phyloP scores from a whole-genome alignment of 331 rosid species.

The Cydonia oblonga region DNA sequence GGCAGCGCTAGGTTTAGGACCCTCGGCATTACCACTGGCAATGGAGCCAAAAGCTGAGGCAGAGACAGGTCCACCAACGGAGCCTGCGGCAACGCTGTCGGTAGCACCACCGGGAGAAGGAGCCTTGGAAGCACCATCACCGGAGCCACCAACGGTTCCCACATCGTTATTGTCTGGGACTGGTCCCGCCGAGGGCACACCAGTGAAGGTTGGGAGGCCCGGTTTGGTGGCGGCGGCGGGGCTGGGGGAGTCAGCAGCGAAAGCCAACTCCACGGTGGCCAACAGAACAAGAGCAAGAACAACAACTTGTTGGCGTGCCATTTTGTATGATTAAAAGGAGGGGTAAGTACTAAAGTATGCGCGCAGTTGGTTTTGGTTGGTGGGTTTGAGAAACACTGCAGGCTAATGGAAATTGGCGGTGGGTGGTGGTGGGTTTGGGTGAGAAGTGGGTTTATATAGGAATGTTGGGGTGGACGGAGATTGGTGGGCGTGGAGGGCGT shows the following conservation, averaged over 20 bases:
- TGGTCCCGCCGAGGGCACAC: background rate
- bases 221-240: background rate
- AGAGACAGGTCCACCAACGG: background rate
- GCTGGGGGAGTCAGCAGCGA: background rate
- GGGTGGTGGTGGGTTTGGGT: background rate
- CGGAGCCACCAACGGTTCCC: background rate
- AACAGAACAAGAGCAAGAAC: background rate
- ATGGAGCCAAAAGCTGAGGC: background rate
- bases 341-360: background rate
- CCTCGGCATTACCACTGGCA: background rate
- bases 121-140: background rate
- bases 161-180: background rate
- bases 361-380: background rate
- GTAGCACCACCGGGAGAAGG: background rate
- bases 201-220: background rate
- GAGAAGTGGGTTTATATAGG: background rate
- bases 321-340: background rate
- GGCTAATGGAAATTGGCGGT: background rate
- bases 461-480: background rate
- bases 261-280: slow-evolving; percentile 1
- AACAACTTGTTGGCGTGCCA: background rate
- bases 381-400: slow-evolving; percentile 1
- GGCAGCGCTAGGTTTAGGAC: background rate
- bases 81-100: background rate
- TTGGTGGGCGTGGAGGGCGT: slow-evolving; percentile 5